Evolutionary conservation across 2,329 filamentous ascomycete species (phyloP).

Genomic region (Epichloe festucae): DNA sequence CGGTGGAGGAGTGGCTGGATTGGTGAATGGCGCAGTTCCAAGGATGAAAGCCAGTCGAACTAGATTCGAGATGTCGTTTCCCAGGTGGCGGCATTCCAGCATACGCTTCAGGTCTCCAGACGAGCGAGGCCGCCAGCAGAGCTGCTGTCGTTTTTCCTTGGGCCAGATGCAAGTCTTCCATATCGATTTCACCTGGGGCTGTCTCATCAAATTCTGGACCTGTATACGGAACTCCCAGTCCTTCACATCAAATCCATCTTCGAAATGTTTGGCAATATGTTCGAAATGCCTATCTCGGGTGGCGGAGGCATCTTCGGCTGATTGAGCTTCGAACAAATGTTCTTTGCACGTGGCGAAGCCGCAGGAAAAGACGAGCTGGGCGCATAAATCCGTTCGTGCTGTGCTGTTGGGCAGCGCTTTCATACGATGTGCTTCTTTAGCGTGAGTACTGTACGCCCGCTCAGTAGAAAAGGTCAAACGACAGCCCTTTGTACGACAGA

Average conservation of each 20-base stretch:
- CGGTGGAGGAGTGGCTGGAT: conserved; percentile 22
- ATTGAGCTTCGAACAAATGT: conserved; percentile 27
- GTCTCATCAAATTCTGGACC: conserved; percentile 31
- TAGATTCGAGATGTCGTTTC: conserved; percentile 26
- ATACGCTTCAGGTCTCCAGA: conserved; percentile 31
- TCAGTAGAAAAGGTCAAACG: conserved; percentile 31
- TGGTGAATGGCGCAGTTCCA: conserved; percentile 27
- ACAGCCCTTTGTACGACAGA: conserved; percentile 29
- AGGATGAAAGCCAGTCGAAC: conserved; percentile 31
- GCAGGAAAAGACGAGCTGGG: conserved; percentile 31
- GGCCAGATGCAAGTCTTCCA: conserved; percentile 35
- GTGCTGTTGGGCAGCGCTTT: conserved; percentile 27
- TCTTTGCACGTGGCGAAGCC: conserved; percentile 30
- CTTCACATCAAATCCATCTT: conserved; percentile 27
- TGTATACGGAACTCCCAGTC: conserved; percentile 31
- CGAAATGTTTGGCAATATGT: conserved; percentile 33
- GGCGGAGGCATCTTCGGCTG: conserved; percentile 21
- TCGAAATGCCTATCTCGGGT: conserved; percentile 32
- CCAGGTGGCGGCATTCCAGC: conserved; percentile 30
- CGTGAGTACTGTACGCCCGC: conserved; percentile 30
- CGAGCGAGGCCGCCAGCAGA: conserved; percentile 28
- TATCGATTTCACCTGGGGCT: conserved; percentile 28
- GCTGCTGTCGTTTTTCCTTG: conserved; percentile 27
- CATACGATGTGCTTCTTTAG: conserved; percentile 29
- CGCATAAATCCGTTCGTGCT: conserved; percentile 27